These are phyloP conservation scores for Entelexis sorbosivorans DNA, from an alignment of 1,139 yeast species.

Conservation along the genomic window DNA sequence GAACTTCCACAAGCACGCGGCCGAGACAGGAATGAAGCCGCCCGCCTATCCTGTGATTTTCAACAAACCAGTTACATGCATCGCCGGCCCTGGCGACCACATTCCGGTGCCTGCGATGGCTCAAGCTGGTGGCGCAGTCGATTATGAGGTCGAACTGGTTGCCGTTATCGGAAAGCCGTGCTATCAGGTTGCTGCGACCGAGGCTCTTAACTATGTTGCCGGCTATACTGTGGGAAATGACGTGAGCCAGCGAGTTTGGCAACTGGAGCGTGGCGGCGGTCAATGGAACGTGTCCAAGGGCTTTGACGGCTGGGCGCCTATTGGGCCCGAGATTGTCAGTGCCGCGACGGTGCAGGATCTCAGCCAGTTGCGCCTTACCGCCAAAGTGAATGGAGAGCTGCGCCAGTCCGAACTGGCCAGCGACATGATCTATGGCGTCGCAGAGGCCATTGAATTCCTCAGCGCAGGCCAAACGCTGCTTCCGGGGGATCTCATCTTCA, in stretches of 20 bases:
- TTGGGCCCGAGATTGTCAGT: slow-evolving; percentile 43
- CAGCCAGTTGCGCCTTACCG: slow-evolving; percentile 31
- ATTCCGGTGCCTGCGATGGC: slow-evolving; percentile 38
- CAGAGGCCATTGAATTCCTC: slow-evolving; percentile 38
- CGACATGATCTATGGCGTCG: slow-evolving; percentile 42
- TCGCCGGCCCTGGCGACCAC: slow-evolving; percentile 35
- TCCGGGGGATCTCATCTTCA: slow-evolving; percentile 43
- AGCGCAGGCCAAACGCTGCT: slow-evolving; percentile 43
- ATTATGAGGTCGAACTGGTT: slow-evolving; percentile 46
- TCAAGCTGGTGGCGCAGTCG: slow-evolving; percentile 36
- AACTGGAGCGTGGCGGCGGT: slow-evolving; percentile 37
- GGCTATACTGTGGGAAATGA: slow-evolving; percentile 49
- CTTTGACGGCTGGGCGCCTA: slow-evolving; percentile 47
- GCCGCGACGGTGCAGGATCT: slow-evolving; percentile 29
- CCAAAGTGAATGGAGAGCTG: slow-evolving; percentile 37
- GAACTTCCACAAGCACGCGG: slow-evolving; percentile 29
- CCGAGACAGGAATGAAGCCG: slow-evolving; percentile 18
- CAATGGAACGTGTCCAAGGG: slow-evolving; percentile 45
- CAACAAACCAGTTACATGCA: slow-evolving; percentile 37
- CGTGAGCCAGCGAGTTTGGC: slow-evolving; percentile 47
- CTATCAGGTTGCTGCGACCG: slow-evolving; percentile 34
- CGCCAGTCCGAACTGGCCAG: slow-evolving; percentile 39
- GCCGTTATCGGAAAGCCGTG: slow-evolving; percentile 44
- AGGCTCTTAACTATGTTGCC: slow-evolving; percentile 40
- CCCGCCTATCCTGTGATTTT: slow-evolving; percentile 43